Percentiles rank a stretch among this genome's conserved stretches.
These are phyloP conservation scores for Aspergillus uvarum DNA, from an alignment of 2,329 filamentous ascomycete species.

Conservation along the genomic window DNA sequence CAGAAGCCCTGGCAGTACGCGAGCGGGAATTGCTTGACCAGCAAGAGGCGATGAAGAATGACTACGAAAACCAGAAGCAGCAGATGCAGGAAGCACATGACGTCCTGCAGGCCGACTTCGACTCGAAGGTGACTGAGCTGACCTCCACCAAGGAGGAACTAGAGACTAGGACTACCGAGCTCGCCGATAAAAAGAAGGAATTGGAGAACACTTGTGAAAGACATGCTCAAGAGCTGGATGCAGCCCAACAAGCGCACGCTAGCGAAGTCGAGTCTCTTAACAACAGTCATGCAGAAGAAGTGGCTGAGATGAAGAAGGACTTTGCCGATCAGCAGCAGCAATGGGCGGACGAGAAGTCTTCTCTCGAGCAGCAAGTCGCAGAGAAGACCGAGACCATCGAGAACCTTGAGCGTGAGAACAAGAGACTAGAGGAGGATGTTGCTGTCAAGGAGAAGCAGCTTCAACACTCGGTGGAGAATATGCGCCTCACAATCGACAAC, in stretches of 20 bases:
- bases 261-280: slow-evolving; percentile 27
- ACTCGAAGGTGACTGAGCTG: slow-evolving; percentile 36
- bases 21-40: slow-evolving; percentile 47
- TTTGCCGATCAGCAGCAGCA: slow-evolving; percentile 32
- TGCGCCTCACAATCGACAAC: slow-evolving; percentile 51
- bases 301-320: slow-evolving; percentile 28
- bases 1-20: slow-evolving; percentile 37
- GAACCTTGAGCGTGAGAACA: slow-evolving; percentile 47
- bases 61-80: slow-evolving; percentile 40
- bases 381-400: slow-evolving; percentile 43
- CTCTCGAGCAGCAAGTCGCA: slow-evolving; percentile 39
- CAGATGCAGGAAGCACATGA: slow-evolving; percentile 39
- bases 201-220: slow-evolving; percentile 32
- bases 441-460: slow-evolving; percentile 48
- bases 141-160: slow-evolving; percentile 28
- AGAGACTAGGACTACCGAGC: slow-evolving; percentile 12
- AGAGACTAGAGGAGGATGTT: slow-evolving; percentile 46
- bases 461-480: slow-evolving; percentile 43
- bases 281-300: slow-evolving; percentile 26
- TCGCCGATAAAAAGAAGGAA: slow-evolving; percentile 30
- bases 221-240: slow-evolving; percentile 28
- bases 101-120: slow-evolving; percentile 37
- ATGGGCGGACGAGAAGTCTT: slow-evolving; percentile 35
- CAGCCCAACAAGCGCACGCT: slow-evolving; percentile 25
- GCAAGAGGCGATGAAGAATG: slow-evolving; percentile 34